These are phyloP conservation scores for Phytophthora macrochlamydospora DNA, from an alignment of 352 stramenopile genomes.

Conservation along the genomic window DNA sequence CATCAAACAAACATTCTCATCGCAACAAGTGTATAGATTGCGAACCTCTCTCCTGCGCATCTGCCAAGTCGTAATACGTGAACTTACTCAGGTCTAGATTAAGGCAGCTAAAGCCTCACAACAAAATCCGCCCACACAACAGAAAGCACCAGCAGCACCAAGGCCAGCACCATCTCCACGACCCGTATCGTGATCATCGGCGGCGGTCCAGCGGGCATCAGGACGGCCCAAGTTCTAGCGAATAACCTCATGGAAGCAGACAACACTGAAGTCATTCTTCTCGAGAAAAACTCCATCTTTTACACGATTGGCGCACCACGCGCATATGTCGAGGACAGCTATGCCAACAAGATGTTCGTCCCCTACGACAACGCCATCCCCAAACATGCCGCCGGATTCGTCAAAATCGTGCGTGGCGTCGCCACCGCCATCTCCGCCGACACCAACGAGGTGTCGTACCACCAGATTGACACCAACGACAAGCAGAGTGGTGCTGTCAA, in stretches of 20 bases:
- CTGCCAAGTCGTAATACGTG: no score
- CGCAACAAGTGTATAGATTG: no score
- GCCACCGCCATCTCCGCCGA: slow-evolving; percentile 35
- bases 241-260: slow-evolving; percentile 25
- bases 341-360: slow-evolving; percentile 65
- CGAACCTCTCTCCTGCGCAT: no score
- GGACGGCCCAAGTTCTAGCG: slow-evolving; percentile 23
- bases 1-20: no score
- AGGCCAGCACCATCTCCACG: background rate
- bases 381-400: slow-evolving; percentile 32
- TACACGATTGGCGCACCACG: slow-evolving; percentile 39
- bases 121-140: no score
- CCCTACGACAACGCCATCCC: slow-evolving; percentile 68
- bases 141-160: no score
- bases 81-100: no score
- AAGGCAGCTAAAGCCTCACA: no score
- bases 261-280: slow-evolving; percentile 34
- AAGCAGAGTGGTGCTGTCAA: slow-evolving; percentile 28
- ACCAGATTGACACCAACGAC: slow-evolving; percentile 33
- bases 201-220: slow-evolving; percentile 25
- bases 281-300: slow-evolving; percentile 50
- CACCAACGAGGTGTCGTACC: slow-evolving; percentile 46
- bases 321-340: slow-evolving; percentile 55
- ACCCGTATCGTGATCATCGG: slow-evolving; percentile 30
- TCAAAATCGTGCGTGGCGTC: slow-evolving; percentile 45